Evolutionary conservation across 1,139 yeast species (phyloP), one percentile per base, ranked within the genome.

Genomic region (Petasospora rhodanensis): DNA sequence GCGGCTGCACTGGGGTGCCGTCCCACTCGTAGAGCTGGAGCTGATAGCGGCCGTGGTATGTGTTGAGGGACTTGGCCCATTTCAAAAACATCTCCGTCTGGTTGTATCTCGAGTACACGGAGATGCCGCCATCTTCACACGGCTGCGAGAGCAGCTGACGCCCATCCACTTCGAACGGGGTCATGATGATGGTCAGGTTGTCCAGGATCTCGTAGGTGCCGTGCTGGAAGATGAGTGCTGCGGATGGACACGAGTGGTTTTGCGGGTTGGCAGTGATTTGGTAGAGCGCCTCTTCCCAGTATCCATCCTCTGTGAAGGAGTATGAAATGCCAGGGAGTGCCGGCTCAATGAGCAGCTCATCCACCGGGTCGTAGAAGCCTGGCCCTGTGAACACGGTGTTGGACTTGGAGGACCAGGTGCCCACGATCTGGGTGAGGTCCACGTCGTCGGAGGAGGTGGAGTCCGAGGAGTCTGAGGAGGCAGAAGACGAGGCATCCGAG

Each of bases 331-430:
- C 98, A 5, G 98, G 96, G 35, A 91, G 70, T 16, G 89, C 91
- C 4, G 98, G 98, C 58, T 93, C 98, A 46, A 87, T 84, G 40
- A 91, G 67, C 18, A 89, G 73, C 59, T 91, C 98, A 55, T 87
- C 96, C 16, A 87, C 83, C 2, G 98, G 98, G 57, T 91, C 97
- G 56, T 77, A 91, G 54, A 91, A 91, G 4, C 91, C 96, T 0
- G 98, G 95, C 0, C 98, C 98, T 0, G 98, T 91, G 64, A 91
- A 81, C 8, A 93, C 98, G 7, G 95, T 78, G 57, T 84, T 85
- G 14, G 96, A 80, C 58, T 91, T 91, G 13, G 96, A 81, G 1
- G 89, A 61, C 98, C 98, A 91, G 0, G 98, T 91, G n/a, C 98
- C 98, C 29, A 64, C 78, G 33, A 79, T 35, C 29, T 32, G 58